Conservation (phyloP, 2,329 filamentous ascomycete genomes). For the Claviceps cyperi region DNA sequence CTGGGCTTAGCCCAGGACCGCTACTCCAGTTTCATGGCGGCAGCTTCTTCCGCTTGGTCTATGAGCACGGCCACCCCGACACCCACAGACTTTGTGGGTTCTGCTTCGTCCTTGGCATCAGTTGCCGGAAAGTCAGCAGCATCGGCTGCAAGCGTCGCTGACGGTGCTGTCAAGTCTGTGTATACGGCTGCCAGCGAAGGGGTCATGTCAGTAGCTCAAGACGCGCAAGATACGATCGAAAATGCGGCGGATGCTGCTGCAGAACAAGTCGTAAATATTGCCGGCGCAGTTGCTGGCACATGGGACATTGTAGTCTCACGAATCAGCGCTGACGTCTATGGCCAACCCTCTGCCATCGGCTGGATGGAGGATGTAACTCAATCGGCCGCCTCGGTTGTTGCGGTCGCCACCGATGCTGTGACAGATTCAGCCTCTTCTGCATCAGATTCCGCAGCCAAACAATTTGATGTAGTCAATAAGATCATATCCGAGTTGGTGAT, state of each 20-base stretch:
- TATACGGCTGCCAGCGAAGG: slow-evolving; percentile 30
- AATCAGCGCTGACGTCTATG: slow-evolving; percentile 57
- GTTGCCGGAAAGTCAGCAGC: slow-evolving; percentile 31
- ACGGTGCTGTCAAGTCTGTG: slow-evolving; percentile 36
- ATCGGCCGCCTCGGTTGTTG: slow-evolving; percentile 40
- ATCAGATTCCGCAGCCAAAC: slow-evolving; percentile 42
- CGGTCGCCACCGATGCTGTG: slow-evolving; percentile 39
- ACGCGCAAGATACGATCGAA: slow-evolving; percentile 23
- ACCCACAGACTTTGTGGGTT: slow-evolving; percentile 35
- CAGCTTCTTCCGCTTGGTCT: slow-evolving; percentile 56
- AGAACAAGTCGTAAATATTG: slow-evolving; percentile 22
- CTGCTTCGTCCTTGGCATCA: slow-evolving; percentile 35
- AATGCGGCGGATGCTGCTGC: slow-evolving; percentile 31
- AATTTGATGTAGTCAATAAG: slow-evolving; percentile 55
- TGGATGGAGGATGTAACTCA: slow-evolving; percentile 35
- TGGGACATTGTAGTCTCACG: slow-evolving; percentile 37
- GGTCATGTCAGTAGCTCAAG: slow-evolving; percentile 23
- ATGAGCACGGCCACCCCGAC: slow-evolving; percentile 40
- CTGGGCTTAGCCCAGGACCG: slow-evolving; percentile 65
- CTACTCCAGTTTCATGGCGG: slow-evolving; percentile 60
- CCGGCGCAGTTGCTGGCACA: slow-evolving; percentile 23
- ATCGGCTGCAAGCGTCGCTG: slow-evolving; percentile 30
- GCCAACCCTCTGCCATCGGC: slow-evolving; percentile 43
- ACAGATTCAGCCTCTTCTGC: slow-evolving; percentile 33
- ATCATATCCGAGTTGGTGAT: slow-evolving; percentile 63